These are phyloP conservation scores for Pseudohalonectria lignicola DNA, from an alignment of 2,329 filamentous ascomycete genomes.

Conservation along the genomic window DNA sequence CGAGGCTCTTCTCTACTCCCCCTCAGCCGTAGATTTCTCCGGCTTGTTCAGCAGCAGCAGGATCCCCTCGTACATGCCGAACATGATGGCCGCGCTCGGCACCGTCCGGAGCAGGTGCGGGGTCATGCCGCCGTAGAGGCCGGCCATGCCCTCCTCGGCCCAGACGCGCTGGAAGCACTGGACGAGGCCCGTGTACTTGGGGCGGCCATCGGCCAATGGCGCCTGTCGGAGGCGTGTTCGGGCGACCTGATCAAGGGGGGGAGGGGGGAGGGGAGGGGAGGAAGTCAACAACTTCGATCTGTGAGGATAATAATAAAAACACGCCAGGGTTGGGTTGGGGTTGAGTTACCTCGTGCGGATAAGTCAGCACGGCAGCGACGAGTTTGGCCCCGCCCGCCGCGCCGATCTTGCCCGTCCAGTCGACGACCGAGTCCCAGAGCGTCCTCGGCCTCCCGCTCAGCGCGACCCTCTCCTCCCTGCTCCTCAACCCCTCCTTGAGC, in stretches of 20 bases:
- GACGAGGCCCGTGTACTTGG: constrained; percentile 79
- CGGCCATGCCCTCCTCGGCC: constrained; percentile 78
- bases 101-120: constrained; percentile 87
- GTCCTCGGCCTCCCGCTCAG: constrained; percentile 51
- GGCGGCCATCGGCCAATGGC: constrained; percentile 57
- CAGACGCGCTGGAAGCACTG: constrained; percentile 85
- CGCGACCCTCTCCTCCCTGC: constrained; percentile 47
- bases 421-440: constrained; percentile 62
- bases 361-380: constrained; percentile 72
- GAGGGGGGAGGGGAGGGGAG: too few relatives aligned
- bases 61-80: constrained; percentile 69
- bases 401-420: constrained; percentile 68
- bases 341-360: constrained; percentile 72
- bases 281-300: too few relatives aligned
- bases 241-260: constrained; percentile 64
- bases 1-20: too few relatives aligned
- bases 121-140: constrained; percentile 82
- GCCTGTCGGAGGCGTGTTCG: constrained; percentile 78
- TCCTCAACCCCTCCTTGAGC: constrained; percentile 65
- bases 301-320: too few relatives aligned
- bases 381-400: constrained; percentile 80
- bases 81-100: constrained; percentile 91
- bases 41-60: constrained; percentile 30
- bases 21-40: too few relatives aligned
- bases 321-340: too few relatives aligned